Base-by-base conservation (phyloP, 768 basidiomycete species). In the Chalciporus chontae region DNA sequence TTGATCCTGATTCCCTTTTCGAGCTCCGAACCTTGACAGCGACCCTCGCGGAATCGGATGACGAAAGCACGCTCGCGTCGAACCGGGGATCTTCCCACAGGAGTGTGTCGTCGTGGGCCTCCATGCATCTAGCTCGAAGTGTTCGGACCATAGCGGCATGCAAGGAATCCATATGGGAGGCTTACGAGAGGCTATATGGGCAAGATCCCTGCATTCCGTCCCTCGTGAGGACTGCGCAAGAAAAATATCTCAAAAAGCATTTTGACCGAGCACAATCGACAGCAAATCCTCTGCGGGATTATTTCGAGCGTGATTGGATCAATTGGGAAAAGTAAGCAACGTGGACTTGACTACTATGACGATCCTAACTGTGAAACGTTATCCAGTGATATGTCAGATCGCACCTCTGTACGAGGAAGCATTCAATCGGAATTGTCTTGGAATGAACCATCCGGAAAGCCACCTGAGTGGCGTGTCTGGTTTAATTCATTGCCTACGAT, bases 371-470 rank as follows among this genome's bases (percentile, higher is more conserved):
- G 26, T 26, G 39, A 4, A 18, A 23, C 11, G 21, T 50, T 40
- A 52, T 51, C 18, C 50, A 90, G 87, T 55, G 87, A 90, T 53
- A 90, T 90, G 88, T 71, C 71, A 37, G 84, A 86, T 57, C 83
- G 87, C 11, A 82, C 85, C 39, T 73, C 76, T 42, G 78, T 87
- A 71, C 77, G 82, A 32, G 69, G 70, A 14, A 68, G 69, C 42
- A 68, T 87, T 24, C 65, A 67, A 40, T 66, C 71, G 4, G 71
- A 75, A 46, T 61, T 83, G 24, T 62, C 61, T 14, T 88, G 86
- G 87, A 44, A 59, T 3, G 77, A 78, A 49, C 77, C 78, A 23
- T 55, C 66, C 8, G 73, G 73, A 13, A 74, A 78, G 24, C 63
- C 66, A 14, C 78, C 83, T 0, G 77, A 80, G 21, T 76, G 76